These are phyloP conservation scores for Graphilbum ipis-grandicollis DNA, from an alignment of 2,329 filamentous ascomycete species.

Conservation along the genomic window DNA sequence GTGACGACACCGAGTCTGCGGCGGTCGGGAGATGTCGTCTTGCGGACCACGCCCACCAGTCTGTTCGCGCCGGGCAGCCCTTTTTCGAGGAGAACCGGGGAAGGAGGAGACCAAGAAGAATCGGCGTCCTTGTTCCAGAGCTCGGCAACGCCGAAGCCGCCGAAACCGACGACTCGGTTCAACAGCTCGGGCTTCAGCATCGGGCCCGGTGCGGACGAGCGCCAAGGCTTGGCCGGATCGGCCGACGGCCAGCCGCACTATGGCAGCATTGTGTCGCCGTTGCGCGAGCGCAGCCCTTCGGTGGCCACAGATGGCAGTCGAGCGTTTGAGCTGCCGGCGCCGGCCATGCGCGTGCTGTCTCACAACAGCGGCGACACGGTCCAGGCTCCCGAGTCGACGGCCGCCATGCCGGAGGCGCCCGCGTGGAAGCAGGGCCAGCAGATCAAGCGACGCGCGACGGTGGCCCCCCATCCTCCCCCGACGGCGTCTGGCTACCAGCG, in stretches of 20 bases:
- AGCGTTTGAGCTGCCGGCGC: slow-evolving; percentile 34
- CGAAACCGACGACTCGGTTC: not conserved
- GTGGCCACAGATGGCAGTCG: slow-evolving; percentile 6
- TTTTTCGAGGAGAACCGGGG: too few species aligned
- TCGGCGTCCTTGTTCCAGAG: slow-evolving; percentile 10
- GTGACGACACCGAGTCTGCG: slow-evolving; percentile 25
- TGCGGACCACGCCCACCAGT: slow-evolving; percentile 16
- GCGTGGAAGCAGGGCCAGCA: not conserved
- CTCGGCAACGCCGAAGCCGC: slow-evolving; percentile 9
- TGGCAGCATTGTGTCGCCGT: slow-evolving; percentile 33
- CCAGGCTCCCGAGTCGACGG: not conserved
- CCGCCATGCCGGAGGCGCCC: slow-evolving; percentile 16
- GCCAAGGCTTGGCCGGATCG: slow-evolving; percentile 21
- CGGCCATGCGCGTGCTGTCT: slow-evolving; percentile 28
- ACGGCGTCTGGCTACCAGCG: too few species aligned
- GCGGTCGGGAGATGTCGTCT: slow-evolving; percentile 15
- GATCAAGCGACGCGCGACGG: too few species aligned
- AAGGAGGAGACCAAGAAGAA: too few species aligned
- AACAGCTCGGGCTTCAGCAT: too few species aligned
- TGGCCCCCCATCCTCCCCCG: too few species aligned
- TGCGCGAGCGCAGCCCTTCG: slow-evolving; percentile 14
- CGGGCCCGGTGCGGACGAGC: slow-evolving; percentile 14
- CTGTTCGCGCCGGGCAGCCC: slow-evolving; percentile 5
- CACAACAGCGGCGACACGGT: slow-evolving; percentile 3
- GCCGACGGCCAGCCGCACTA: slow-evolving; percentile 25